Evolutionary conservation across 2,329 filamentous ascomycete genomes (phyloP).

Genomic region (Hypoxylon sp.): DNA sequence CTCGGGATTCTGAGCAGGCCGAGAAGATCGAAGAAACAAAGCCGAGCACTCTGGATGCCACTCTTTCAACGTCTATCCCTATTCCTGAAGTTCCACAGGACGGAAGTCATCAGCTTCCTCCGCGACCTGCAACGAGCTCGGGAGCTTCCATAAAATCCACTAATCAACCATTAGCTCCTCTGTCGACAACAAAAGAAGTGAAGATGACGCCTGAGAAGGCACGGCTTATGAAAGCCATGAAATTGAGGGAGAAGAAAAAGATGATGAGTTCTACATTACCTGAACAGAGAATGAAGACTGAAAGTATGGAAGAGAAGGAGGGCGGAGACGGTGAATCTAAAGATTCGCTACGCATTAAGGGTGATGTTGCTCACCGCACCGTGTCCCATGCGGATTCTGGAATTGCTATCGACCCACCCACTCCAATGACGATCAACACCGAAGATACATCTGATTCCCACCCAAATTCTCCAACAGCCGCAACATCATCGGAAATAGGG

Average conservation of each 20-base stretch:
- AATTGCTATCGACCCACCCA: slow-evolving; percentile 66
- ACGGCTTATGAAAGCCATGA: slow-evolving; percentile 92
- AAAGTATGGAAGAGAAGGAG: slow-evolving; percentile 47
- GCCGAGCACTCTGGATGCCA: slow-evolving; percentile 57
- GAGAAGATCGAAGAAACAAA: slow-evolving; percentile 55
- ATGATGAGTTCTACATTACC: slow-evolving; percentile 55
- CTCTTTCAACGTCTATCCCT: slow-evolving; percentile 56
- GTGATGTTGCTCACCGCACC: slow-evolving; percentile 56
- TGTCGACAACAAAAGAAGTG: slow-evolving; percentile 57
- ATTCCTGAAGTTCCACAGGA: slow-evolving; percentile 54
- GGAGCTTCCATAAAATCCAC: slow-evolving; percentile 61
- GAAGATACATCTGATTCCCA: slow-evolving; percentile 71
- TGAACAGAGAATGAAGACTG: slow-evolving; percentile 46
- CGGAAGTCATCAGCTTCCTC: slow-evolving; percentile 55
- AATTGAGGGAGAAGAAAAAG: slow-evolving; percentile 86
- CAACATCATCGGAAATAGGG: slow-evolving; percentile 67
- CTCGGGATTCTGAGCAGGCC: slow-evolving; percentile 51
- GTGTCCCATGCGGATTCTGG: slow-evolving; percentile 69
- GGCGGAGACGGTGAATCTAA: slow-evolving; percentile 46
- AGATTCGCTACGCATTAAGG: slow-evolving; percentile 47
- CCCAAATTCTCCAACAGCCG: slow-evolving; percentile 68
- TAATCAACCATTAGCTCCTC: slow-evolving; percentile 58
- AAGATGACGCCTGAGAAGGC: slow-evolving; percentile 89
- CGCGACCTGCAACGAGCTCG: slow-evolving; percentile 63
- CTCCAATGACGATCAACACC: slow-evolving; percentile 54